A percentile compares a stretch with the other conserved stretches of the same genome.
Evolutionary conservation across 2,329 filamentous ascomycete species (phyloP).

Genomic region (Ambrosiella beaveri): DNA sequence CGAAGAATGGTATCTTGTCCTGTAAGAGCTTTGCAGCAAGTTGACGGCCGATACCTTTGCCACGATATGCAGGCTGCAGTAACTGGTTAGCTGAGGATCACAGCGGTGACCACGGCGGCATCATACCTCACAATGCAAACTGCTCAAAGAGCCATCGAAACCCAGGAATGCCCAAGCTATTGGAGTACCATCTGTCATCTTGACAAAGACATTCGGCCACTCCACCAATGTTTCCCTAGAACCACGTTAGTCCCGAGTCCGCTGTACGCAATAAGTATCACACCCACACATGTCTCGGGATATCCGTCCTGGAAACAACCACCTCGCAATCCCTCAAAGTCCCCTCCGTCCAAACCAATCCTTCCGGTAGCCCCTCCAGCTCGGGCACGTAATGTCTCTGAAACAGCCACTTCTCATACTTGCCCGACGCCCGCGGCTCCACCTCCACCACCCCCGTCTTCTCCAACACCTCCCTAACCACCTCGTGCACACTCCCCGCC

Average conservation of each 20-base stretch:
- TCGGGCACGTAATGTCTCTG: conserved; percentile 27
- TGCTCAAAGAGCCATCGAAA: conserved; percentile 42
- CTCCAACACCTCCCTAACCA: conserved; percentile 16
- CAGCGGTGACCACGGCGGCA: background rate
- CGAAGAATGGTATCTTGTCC: conserved; percentile 29
- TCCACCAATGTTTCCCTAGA: conserved; percentile 25
- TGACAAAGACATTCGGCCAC: conserved; percentile 31
- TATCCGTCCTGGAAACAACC: conserved; percentile 36
- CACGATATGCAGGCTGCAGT: conserved; percentile 33
- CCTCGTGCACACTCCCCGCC: conserved; percentile 20
- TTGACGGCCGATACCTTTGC: conserved; percentile 44
- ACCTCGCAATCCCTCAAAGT: conserved; percentile 34
- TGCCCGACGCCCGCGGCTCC: conserved; percentile 15
- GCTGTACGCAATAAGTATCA: background rate
- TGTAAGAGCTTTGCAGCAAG: conserved; percentile 41
- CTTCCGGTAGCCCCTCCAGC: conserved; percentile 22
- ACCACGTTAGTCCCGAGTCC: background rate
- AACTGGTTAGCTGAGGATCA: background rate
- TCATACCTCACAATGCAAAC: conserved; percentile 37
- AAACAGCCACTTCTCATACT: conserved; percentile 43
- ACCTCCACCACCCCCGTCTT: conserved; percentile 1
- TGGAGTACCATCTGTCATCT: conserved; percentile 27
- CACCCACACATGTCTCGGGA: conserved; percentile 36
- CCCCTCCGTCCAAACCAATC: conserved; percentile 38
- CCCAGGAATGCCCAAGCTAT: conserved; percentile 49